These are phyloP conservation scores for Wickerhamiella brachini DNA, from an alignment of 805 yeast genomes.

Conservation along the genomic window DNA sequence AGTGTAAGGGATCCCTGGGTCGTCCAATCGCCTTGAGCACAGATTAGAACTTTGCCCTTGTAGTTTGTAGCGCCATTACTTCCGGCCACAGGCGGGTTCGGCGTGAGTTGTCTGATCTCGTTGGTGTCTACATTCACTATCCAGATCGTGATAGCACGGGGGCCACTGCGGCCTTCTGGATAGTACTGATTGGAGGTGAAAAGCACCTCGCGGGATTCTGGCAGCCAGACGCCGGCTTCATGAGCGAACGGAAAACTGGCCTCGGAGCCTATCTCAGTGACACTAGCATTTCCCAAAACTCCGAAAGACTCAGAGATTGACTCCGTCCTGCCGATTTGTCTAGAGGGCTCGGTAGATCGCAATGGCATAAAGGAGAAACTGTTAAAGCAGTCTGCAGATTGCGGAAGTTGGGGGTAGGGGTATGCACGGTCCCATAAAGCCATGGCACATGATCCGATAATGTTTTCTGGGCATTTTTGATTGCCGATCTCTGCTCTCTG, in stretches of 20 bases:
- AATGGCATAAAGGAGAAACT: background rate
- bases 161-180: background rate
- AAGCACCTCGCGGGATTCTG: constrained; percentile 16
- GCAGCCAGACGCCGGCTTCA: constrained; percentile 21
- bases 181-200: constrained; percentile 20
- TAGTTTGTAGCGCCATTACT: constrained; percentile 21
- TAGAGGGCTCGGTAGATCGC: background rate
- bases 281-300: constrained; percentile 3
- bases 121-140: background rate
- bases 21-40: constrained; percentile 18
- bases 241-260: constrained; percentile 18
- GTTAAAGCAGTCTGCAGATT: background rate
- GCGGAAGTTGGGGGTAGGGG: background rate
- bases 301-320: background rate
- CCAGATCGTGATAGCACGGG: background rate
- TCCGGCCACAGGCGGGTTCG: constrained; percentile 1
- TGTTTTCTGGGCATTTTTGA: too few species aligned
- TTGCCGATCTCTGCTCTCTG: too few species aligned
- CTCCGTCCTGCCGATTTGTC: background rate
- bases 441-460: background rate
- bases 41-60: constrained; percentile 15
- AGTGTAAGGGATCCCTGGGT: constrained; percentile 13
- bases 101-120: background rate
- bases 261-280: constrained; percentile 13
- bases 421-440: background rate